Percentiles rank a stretch among this genome's conserved stretches.
phyloP scores from a whole-genome alignment of 129 eudicot genomes.

The Smallanthus sonchifolius region DNA sequence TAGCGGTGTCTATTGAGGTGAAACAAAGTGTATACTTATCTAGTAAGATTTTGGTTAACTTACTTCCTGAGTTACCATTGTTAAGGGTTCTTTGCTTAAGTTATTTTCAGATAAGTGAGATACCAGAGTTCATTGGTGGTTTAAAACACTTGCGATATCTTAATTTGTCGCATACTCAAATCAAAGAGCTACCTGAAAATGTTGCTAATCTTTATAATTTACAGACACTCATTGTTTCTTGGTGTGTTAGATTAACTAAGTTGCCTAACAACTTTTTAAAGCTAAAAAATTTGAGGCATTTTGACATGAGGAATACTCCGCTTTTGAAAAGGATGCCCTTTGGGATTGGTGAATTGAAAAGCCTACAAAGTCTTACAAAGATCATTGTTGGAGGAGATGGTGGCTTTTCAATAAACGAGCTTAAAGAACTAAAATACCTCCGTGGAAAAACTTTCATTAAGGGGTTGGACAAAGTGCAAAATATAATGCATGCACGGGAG shows the following conservation, averaged over 20 bases:
- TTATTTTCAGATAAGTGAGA: background rate
- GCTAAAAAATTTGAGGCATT: background rate
- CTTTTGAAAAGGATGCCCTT: background rate
- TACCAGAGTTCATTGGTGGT: background rate
- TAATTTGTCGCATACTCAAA: background rate
- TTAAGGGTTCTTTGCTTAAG: background rate
- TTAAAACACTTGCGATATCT: conserved; percentile 8
- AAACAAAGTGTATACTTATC: background rate
- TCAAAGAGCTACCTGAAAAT: background rate
- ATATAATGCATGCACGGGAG: background rate
- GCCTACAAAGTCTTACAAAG: background rate
- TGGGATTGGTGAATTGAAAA: background rate
- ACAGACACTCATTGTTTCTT: background rate
- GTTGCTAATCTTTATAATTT: background rate
- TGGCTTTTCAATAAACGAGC: background rate
- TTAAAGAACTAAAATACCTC: background rate
- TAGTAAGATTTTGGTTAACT: background rate
- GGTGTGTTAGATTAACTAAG: background rate
- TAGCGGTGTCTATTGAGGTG: background rate
- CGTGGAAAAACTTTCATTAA: background rate
- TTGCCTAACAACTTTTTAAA: background rate
- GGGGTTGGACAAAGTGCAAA: background rate
- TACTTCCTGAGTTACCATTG: background rate
- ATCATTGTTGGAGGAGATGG: conserved; percentile 2
- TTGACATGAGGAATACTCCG: background rate